These are phyloP conservation scores for Ascomycota sp. DNA, from an alignment of 2,329 filamentous ascomycete species.

Conservation along the genomic window DNA sequence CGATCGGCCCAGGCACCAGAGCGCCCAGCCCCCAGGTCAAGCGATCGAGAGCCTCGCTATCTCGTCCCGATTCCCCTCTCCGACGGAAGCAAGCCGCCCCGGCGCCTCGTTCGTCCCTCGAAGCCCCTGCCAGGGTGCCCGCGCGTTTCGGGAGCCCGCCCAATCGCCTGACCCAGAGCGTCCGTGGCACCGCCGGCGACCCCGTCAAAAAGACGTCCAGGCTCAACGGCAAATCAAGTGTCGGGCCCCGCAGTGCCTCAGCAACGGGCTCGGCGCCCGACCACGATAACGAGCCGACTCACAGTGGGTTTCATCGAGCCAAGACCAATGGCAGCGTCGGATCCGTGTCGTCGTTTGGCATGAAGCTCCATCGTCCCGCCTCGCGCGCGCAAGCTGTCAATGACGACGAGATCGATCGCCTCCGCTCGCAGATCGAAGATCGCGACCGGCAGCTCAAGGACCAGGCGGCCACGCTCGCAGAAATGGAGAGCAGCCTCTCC, in stretches of 20 bases:
- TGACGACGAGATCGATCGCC: conserved; percentile 50
- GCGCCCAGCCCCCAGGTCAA: conserved; percentile 51
- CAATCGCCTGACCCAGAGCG: conserved; percentile 39
- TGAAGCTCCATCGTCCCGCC: conserved; percentile 25
- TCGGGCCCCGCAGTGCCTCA: conserved; percentile 35
- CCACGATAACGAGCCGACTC: conserved; percentile 35
- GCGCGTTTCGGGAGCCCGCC: conserved; percentile 20
- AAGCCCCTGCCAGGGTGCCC: conserved; percentile 17
- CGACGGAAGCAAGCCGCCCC: conserved; percentile 44
- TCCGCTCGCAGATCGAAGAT: conserved; percentile 57
- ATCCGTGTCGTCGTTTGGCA: conserved; percentile 30
- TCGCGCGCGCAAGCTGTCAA: conserved; percentile 30
- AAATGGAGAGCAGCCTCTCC: conserved; percentile 76
- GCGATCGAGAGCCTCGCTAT: conserved; percentile 52
- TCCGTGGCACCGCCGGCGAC: conserved; percentile 37
- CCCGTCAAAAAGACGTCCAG: conserved; percentile 31
- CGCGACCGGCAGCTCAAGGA: conserved; percentile 75
- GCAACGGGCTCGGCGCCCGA: conserved; percentile 29
- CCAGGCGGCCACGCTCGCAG: conserved; percentile 56
- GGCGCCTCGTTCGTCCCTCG: conserved; percentile 31
- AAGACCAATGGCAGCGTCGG: conserved; percentile 31
- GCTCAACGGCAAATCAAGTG: conserved; percentile 25
- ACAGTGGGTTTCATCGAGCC: conserved; percentile 26
- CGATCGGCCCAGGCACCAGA: conserved; percentile 47
- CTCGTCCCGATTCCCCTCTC: conserved; percentile 69